phyloP scores from a whole-genome alignment of 441 rosid species.

The Erodium trifolium region DNA sequence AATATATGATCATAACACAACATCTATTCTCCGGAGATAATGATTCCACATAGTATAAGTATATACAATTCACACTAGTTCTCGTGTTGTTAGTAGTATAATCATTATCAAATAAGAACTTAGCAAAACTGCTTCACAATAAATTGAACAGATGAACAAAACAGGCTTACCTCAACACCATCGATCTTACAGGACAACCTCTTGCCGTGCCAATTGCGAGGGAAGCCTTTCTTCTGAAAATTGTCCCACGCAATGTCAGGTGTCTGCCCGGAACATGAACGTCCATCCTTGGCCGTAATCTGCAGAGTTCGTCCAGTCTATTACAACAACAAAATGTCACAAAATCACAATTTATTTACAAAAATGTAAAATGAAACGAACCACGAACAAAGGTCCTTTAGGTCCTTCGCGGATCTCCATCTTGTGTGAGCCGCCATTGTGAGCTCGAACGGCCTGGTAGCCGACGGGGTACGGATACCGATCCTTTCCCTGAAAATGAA shows the following conservation, averaged over 20 bases:
- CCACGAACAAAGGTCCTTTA: slow-evolving; percentile 78
- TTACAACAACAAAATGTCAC: neutral
- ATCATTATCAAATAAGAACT: neutral
- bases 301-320: slow-evolving; percentile 22
- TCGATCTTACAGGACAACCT: slow-evolving; percentile 64
- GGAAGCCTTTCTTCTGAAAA: slow-evolving; percentile 57
- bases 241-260: slow-evolving; percentile 78
- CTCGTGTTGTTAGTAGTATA: neutral
- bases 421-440: slow-evolving; percentile 46
- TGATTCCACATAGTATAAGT: neutral
- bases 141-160: neutral
- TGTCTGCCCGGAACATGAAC: slow-evolving; percentile 59
- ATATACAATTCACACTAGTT: neutral
- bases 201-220: slow-evolving; percentile 65
- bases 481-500: slow-evolving; percentile 59
- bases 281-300: slow-evolving; percentile 55
- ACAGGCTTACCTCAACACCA: slow-evolving; percentile 53
- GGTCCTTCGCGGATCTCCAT: slow-evolving; percentile 72
- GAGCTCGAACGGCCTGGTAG: slow-evolving; percentile 58
- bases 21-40: neutral
- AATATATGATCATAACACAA: neutral
- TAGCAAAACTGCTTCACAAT: neutral
- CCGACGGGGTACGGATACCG: slow-evolving; percentile 93
- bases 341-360: neutral
- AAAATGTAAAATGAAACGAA: slow-evolving; percentile 22